These are phyloP conservation scores for Thelonectria discophora DNA, from an alignment of 2,329 filamentous ascomycete species.

Conservation along the genomic window DNA sequence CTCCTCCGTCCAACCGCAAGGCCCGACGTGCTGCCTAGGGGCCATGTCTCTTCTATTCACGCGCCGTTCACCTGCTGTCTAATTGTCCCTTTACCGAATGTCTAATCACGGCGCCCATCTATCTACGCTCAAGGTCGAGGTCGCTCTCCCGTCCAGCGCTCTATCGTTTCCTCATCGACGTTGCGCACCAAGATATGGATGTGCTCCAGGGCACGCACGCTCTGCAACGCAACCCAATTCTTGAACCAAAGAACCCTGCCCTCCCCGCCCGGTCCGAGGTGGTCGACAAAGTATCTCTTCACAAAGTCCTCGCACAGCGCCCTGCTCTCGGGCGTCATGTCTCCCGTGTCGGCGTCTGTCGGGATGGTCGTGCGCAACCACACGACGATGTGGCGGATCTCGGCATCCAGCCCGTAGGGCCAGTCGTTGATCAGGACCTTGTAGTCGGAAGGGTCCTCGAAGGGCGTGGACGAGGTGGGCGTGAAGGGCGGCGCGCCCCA, in stretches of 20 bases:
- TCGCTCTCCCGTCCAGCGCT: slow-evolving; percentile 62
- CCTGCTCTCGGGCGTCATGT: slow-evolving; percentile 75
- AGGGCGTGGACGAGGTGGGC: slow-evolving; percentile 59
- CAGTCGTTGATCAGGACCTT: slow-evolving; percentile 88
- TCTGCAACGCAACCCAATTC: slow-evolving; percentile 91
- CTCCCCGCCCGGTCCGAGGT: slow-evolving; percentile 59
- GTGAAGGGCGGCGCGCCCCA: slow-evolving; percentile 73
- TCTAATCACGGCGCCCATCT: slow-evolving; percentile 10
- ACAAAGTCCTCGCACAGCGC: slow-evolving; percentile 75
- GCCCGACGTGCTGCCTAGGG: slow-evolving; percentile 63
- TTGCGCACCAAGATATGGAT: slow-evolving; percentile 78
- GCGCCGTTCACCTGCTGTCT: slow-evolving; percentile 13
- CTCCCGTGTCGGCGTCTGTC: slow-evolving; percentile 74
- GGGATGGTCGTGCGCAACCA: slow-evolving; percentile 88
- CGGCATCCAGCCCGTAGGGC: slow-evolving; percentile 80
- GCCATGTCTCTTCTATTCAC: slow-evolving; percentile 16
- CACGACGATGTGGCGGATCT: slow-evolving; percentile 83
- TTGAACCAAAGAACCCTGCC: slow-evolving; percentile 83
- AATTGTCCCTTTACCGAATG: background rate
- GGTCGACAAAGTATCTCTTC: slow-evolving; percentile 70
- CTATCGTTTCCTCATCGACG: slow-evolving; percentile 60
- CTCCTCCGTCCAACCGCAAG: slow-evolving; percentile 59
- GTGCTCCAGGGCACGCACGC: slow-evolving; percentile 86
- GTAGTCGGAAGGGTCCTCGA: slow-evolving; percentile 65
- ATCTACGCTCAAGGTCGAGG: slow-evolving; percentile 47